These are phyloP conservation scores for Flaveria trinervia DNA, from an alignment of 129 eudicot species.

Conservation along the genomic window DNA sequence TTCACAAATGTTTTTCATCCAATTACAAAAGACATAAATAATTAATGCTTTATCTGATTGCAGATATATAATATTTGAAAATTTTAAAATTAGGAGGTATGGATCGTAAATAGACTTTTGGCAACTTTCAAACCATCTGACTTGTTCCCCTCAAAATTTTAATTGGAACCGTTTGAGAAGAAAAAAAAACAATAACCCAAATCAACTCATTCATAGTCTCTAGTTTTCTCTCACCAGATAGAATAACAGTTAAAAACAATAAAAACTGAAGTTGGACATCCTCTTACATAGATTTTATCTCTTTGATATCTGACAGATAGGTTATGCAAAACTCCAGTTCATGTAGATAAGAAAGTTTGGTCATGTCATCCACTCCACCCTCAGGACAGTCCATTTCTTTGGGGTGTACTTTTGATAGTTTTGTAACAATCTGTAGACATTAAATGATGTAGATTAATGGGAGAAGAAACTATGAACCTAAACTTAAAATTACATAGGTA, in stretches of 20 bases:
- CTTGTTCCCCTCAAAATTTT: background rate
- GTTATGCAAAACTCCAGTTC: slow-evolving; percentile 97
- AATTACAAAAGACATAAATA: background rate
- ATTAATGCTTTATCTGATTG: background rate
- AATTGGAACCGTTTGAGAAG: background rate
- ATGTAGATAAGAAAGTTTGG: slow-evolving; percentile 84
- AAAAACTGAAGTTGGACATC: slow-evolving; percentile 31
- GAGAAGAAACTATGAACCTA: slow-evolving; percentile 18
- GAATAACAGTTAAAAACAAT: slow-evolving; percentile 11
- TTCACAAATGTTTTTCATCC: background rate
- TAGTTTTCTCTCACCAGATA: slow-evolving; percentile 35
- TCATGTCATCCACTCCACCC: slow-evolving; percentile 99
- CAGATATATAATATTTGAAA: background rate
- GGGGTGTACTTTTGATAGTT: slow-evolving; percentile 57
- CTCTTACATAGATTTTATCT: slow-evolving; percentile 93
- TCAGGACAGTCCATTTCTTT: slow-evolving; percentile 88
- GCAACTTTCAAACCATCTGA: background rate
- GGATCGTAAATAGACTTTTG: background rate
- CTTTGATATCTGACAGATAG: slow-evolving; percentile 74
- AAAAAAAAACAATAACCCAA: background rate
- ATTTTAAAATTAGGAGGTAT: background rate
- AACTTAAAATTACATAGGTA: slow-evolving; percentile 16
- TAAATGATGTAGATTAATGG: slow-evolving; percentile 14
- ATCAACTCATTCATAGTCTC: background rate
- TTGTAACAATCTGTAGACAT: slow-evolving; percentile 50